Conservation (phyloP, 306 rosid genomes). For the Castanea mollissima region DNA sequence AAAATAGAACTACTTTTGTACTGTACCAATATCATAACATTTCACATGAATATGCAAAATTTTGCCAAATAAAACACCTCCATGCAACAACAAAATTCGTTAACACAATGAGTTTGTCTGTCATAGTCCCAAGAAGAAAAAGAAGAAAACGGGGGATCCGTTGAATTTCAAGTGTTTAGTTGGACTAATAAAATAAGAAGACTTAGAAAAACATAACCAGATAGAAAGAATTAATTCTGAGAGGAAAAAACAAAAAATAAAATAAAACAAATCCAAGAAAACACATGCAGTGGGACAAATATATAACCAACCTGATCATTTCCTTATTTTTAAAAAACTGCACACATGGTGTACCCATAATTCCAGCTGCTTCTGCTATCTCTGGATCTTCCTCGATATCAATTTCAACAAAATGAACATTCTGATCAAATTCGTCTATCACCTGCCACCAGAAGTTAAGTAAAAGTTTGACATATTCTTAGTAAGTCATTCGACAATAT, state of each 20-base stretch:
- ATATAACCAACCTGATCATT: slow-evolving; percentile 59
- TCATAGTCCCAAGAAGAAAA: too few species aligned
- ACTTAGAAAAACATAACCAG: not conserved
- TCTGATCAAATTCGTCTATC: slow-evolving; percentile 79
- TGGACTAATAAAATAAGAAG: too few species aligned
- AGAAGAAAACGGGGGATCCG: too few species aligned
- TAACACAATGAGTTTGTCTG: too few species aligned
- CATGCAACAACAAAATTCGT: too few species aligned
- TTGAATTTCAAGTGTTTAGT: too few species aligned
- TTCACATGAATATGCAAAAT: not conserved
- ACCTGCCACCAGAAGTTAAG: slow-evolving; percentile 49
- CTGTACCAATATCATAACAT: not conserved
- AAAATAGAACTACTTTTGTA: not conserved
- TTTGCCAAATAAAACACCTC: too few species aligned
- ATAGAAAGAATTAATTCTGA: not conserved
- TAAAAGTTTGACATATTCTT: not conserved
- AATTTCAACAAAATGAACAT: slow-evolving; percentile 90
- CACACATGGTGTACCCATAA: slow-evolving; percentile 98
- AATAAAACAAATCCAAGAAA: not conserved
- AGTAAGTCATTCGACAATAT: not conserved
- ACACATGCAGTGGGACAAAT: not conserved
- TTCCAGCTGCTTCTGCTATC: slow-evolving; percentile 92
- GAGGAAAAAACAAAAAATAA: not conserved
- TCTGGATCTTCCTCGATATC: slow-evolving; percentile 98
- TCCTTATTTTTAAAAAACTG: slow-evolving; percentile 95